Evolutionary conservation across 495 filamentous ascomycete species (phyloP), one percentile per base, ranked within the genome.

Genomic region (Umbilicaria muhlenbergii): DNA sequence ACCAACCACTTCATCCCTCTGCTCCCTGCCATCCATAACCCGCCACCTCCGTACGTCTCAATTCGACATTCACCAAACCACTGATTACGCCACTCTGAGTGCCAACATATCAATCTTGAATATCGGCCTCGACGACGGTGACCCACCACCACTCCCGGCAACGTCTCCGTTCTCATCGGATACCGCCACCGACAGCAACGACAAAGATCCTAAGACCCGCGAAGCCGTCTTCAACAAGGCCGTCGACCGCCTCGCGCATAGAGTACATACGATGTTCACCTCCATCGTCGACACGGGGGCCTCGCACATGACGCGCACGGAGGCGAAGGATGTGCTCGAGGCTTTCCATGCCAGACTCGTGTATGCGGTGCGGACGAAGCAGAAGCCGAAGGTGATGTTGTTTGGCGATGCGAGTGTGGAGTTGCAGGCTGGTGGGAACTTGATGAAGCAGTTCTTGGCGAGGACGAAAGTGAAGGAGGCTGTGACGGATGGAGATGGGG

Each of bases 271-370:
- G 16, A 72, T 91, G 36, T 81, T 78, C 55, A 73, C 70, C 13
- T 66, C 65, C 7, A 94, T 96, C 45, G 65, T 76, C 45, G 84
- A 88, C 53, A 70, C 75, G 0, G 83, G 83, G 19, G 80, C 81
- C 18, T 72, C 78, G 6, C 73, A 80, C 55, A 70, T 86, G 42
- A 75, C 74, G 14, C 70, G 82, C 15, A 78, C 83, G 37, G 71
- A 87, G 42, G 78, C 80, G 0, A 89, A 91, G 56, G 71, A 74
- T 36, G 69, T 68, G 17, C 63, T 93, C 5, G 80, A 91, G 52
- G 63, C 75, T 3, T 56, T 94, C 10, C 68, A 81, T 43, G 76
- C 83, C 39, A 70, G 86, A 39, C 67, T 93, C 37, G 52, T 76
- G 33, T 78, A 80, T 53, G 73, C 74, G 0, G 74, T 93, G 10